A percentile compares a stretch with the other conserved stretches of the same genome.
Conservation (phyloP, 2,329 filamentous ascomycete genomes). For the Epichloe coenophiala region DNA sequence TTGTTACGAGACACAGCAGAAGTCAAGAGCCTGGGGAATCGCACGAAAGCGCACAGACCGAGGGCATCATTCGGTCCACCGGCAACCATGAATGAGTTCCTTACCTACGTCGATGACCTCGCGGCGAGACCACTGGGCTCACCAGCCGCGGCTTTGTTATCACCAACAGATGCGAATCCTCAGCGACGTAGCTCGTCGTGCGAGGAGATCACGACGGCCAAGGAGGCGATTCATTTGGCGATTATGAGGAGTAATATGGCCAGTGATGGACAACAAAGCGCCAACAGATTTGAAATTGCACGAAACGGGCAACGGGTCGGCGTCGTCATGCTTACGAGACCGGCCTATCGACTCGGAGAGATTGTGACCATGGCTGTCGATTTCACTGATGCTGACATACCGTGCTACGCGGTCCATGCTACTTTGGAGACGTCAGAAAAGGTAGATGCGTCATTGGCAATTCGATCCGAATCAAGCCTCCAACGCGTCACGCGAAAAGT, state of each 20-base stretch:
- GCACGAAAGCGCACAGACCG: constrained; percentile 14
- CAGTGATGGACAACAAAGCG: constrained; percentile 56
- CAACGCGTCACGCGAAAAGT: constrained; percentile 75
- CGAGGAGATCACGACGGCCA: constrained; percentile 49
- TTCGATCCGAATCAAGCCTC: constrained; percentile 76
- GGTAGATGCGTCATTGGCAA: constrained; percentile 64
- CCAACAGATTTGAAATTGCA: constrained; percentile 92
- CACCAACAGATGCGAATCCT: constrained; percentile 48
- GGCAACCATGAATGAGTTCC: constrained; percentile 50
- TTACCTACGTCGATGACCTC: constrained; percentile 65
- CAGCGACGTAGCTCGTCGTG: constrained; percentile 41
- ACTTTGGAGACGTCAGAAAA: constrained; percentile 79
- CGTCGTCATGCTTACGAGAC: constrained; percentile 76
- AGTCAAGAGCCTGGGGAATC: constrained; percentile 32
- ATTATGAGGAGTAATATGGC: constrained; percentile 71
- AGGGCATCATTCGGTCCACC: constrained; percentile 16
- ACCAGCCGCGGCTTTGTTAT: constrained; percentile 48
- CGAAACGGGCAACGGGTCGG: constrained; percentile 85
- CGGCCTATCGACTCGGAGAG: constrained; percentile 81
- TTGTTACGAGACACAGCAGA: constrained; percentile 72
- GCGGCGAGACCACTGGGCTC: constrained; percentile 45
- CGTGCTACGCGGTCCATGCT: constrained; percentile 74
- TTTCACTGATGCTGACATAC: constrained; percentile 62
- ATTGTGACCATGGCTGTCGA: constrained; percentile 74
- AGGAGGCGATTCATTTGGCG: constrained; percentile 81